Base-by-base conservation (phyloP, 2,329 filamentous ascomycete species). In the Shiraia sp. region DNA sequence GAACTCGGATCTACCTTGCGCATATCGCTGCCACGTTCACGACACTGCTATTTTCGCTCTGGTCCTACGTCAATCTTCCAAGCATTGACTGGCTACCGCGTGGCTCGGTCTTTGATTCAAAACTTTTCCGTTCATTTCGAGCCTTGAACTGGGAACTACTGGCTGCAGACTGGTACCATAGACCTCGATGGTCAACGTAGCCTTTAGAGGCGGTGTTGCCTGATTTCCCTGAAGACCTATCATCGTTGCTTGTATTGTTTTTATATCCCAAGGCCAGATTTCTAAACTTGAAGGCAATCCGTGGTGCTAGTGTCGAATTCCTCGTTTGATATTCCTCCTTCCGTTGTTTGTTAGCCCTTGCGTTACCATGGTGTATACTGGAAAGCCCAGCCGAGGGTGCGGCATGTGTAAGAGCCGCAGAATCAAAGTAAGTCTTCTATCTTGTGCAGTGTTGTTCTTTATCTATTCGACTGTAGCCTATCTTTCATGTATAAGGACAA, bases 401-500 rank as follows among this genome's bases (percentile, higher is more conserved):
- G 85, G 87, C 71, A 88, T 85, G 80, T 89, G 86, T 65, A 80
- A 85, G 63, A 85, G 79, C 25, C 78, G 86, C 51, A 78, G 85
- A 55, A 88, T 89, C 63, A 88, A 88, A 79, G 86, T 86, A 75
- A 49, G 75, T 57, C 16, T 19, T 31, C 6, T 10, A 19, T 7
- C 19, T 8, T 22, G 8, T 22, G 17, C 19, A 23, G 29, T 8
- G 28, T 15, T 10, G 9, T 13, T 19, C 17, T 10, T 17, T 26
- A 40, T 27, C 8, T 34, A 17, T 10, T 34, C 9, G 19, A 10
- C 10, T n/a, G 14, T 10, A 19, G n/a, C 10, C 14, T 8, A 33
- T 23, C 19, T 29, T n/a, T 34, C 16, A 34, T 33, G 9, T 22
- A 22, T 22, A 22, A 8, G 19, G 8, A 8, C 8, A 22, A 32